Evolutionary conservation across 371 early-diverging fungal genomes (phyloP), one percentile per base, ranked within the genome.

Genomic region (Mortierella sp.): DNA sequence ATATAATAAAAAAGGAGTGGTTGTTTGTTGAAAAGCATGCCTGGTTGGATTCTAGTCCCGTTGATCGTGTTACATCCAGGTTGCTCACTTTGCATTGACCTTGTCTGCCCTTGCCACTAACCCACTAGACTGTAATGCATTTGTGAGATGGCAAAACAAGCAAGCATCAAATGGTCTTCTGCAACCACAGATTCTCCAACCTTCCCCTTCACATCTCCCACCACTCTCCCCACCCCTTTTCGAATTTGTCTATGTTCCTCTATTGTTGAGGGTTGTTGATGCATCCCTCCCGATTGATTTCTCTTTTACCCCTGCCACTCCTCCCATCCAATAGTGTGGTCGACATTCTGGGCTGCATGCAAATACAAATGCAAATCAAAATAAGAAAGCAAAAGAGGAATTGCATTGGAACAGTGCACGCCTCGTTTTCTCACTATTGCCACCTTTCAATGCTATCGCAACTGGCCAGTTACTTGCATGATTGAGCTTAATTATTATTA

Each of bases 271-370:
- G n/a, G n/a, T n/a, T 40, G 6, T 40, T 40, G 13, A 40, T 40
- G 53, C 53, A 51, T 26, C n/a, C 53, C 53, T 51, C 47, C 47
- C 47, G 22, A 51, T 55, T 37, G 37, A 29, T 34, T 17, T 15
- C 51, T 6, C n/a, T 19, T 23, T 35, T 28, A 19, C 22, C 55
- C 37, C 47, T 54, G 34, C 13, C 31, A 37, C 35, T 34, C 28
- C 15, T 54, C 56, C 43, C 56, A 15, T 40, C 56, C 56, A 42
- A 34, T 54, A 2, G 37, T 22, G 61, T 57, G 4, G 51, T 51
- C 5, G 62, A 62, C 15, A 60, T 42, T 42, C 42, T 23, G 49
- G n/a, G 22, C 12, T n/a, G 62, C 26, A 63, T 53, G 64, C 31
- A 43, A 32, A 45, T 29, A 26, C 45, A n/a, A 32, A 43, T 35